Base-by-base conservation (phyloP, 2,329 filamentous ascomycete species). In the Arachnomyces sp. region DNA sequence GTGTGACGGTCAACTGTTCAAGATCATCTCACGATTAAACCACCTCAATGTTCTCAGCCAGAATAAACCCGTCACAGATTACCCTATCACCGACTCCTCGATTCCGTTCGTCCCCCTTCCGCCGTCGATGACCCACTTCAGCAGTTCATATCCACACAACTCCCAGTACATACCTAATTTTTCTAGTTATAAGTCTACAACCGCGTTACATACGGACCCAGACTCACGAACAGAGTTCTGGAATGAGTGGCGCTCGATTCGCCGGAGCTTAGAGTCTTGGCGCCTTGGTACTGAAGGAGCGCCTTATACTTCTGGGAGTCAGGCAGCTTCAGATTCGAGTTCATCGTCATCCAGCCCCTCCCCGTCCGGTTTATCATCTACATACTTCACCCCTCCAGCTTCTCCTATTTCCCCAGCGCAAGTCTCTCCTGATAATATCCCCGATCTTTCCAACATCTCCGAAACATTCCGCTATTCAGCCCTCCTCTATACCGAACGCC, bases 401-500 rank as follows among this genome's bases (percentile, higher is more conserved):
- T 45, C 50, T 33, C 31, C 37, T 35, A 25, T 25, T 25, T 25
- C 20, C 20, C 49, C 51, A 20, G 54, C 51, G 9, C 45, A 53
- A 29, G 57, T 66, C 1, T 74, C 74, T 0, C 66, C 74, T 7
- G 72, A 72, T 6, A 83, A 92, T 57, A 65, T 84, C 1, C 72
- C 79, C 15, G 87, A 93, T 48, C 71, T 94, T 8, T 74, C 80
- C 28, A 84, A 88, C 53, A 82, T 94, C 37, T 93, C 85, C 14
- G 87, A 94, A 60, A 84, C 84, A 8, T 95, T 94, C 71, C 84
- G 89, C 13, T 88, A 92, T 60, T 81, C 88, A 0, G 89, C 88
- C 0, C 73, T 95, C 28, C 74, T 95, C 8, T 95, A 94, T 67
- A 89, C 84, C 7, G 87, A 94, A 66, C 83, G 89, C 3, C 77